Conservation (phyloP, 129 eudicot species). For the Artemisia annua region DNA sequence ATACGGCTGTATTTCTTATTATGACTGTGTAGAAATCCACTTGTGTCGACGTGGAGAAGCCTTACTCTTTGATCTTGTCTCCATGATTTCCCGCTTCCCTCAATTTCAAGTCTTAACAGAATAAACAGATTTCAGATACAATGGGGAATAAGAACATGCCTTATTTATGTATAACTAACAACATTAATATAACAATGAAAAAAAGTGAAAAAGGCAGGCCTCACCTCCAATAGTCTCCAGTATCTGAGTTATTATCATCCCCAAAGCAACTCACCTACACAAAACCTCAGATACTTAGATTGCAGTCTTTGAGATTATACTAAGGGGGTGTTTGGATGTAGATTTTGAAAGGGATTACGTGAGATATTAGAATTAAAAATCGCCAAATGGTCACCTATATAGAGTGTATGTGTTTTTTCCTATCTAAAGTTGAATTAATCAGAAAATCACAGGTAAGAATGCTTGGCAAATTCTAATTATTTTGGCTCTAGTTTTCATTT, state of each 20-base stretch:
- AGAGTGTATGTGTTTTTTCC: no score
- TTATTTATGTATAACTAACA: constrained; percentile 1
- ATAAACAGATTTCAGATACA: constrained; percentile 23
- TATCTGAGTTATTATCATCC: constrained; percentile 73
- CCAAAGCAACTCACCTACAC: constrained; percentile 98
- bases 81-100: constrained; percentile 94
- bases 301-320: background rate
- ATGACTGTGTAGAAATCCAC: constrained; percentile 93
- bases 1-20: constrained; percentile 91
- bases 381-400: no score
- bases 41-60: constrained; percentile 89
- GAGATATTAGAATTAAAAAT: background rate
- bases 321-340: background rate
- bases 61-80: constrained; percentile 92
- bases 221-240: constrained; percentile 98
- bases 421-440: no score
- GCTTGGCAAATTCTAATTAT: no score
- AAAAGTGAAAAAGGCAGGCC: constrained; percentile 8
- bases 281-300: constrained; percentile 11
- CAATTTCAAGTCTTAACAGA: constrained; percentile 68
- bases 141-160: background rate
- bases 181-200: background rate
- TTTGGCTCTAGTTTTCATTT: no score
- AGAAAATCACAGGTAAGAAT: no score
- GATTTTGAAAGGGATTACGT: background rate